Evolutionary conservation across 2,329 filamentous ascomycete species (phyloP), one percentile per base, ranked within the genome.

Genomic region (Penicillium verrucosum): DNA sequence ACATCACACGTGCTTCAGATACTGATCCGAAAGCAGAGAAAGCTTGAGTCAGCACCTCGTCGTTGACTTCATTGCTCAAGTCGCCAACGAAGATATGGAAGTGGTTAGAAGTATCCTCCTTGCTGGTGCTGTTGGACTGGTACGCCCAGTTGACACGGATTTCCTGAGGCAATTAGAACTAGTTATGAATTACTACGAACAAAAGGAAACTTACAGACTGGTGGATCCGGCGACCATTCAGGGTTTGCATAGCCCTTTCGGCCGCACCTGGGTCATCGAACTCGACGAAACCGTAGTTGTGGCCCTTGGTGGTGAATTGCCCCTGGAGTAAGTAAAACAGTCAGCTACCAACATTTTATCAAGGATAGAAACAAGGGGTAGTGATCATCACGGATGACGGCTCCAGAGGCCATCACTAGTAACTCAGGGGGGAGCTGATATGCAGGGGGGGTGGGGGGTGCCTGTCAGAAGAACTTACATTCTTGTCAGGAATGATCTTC

Each of bases 101-200:
- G 75, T 99, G 94, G 75, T 92, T 90, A 7, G 93, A 96, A 1
- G 94, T 99, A 71, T 99, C 94, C 77, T 99, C 94, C 79, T 97
- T 99, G 81, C 85, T 94, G 29, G 85, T 82, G 56, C 85, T 93
- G 81, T 96, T 99, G 65, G 93, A 94, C 80, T 99, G 94, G 70
- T 99, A 99, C 23, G 94, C 94, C 94, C 94, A 99, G 81, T 99
- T 99, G 70, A 99, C 94, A 54, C 92, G 90, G 62, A 99, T 99
- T 82, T 99, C 94, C 91, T 96, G 72, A 40, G 40, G 36, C 2
- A 54, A 54, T 53, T 53, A 54, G 51, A 36, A 8, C 30, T 53
- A 50, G 32, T 14, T 4, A 40, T 14, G 6, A n/a, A 14, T 9
- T 21, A 23, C 50, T 4, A 25, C 10, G 23, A 32, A 30, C 2